Conservation (phyloP, 306 rosid species). For the Acacia acuminata region DNA sequence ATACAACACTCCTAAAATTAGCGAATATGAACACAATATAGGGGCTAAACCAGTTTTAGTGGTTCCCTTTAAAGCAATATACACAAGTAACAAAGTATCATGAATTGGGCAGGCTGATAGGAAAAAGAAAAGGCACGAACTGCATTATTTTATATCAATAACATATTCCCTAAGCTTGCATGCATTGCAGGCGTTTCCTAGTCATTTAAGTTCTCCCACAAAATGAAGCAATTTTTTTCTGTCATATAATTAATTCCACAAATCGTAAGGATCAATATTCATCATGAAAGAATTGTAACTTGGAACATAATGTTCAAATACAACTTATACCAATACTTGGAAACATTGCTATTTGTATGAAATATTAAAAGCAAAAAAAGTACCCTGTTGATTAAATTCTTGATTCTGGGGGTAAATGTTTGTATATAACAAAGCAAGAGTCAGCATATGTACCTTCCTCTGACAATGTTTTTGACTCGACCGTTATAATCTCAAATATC, state of each 20-base stretch:
- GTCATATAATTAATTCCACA: constrained; percentile 21
- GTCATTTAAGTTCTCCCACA: constrained; percentile 13
- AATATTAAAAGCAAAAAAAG: not conserved
- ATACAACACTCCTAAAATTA: constrained; percentile 33
- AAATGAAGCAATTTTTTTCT: constrained; percentile 11
- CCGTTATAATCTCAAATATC: constrained; percentile 68
- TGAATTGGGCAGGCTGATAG: constrained; percentile 7
- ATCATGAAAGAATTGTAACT: not conserved
- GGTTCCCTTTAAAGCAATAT: not conserved
- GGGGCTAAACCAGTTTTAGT: constrained; percentile 26
- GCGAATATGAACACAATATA: constrained; percentile 6
- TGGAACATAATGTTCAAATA: not conserved
- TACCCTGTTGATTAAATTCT: not conserved
- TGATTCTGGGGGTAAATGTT: not conserved
- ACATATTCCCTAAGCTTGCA: constrained; percentile 8
- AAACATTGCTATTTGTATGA: not conserved
- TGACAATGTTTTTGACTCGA: constrained; percentile 68
- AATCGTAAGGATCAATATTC: constrained; percentile 18
- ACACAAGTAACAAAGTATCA: constrained; percentile 19
- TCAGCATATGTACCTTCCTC: constrained; percentile 69
- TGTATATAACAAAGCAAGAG: constrained; percentile 3
- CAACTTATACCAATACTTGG: not conserved
- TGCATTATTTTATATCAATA: constrained; percentile 25
- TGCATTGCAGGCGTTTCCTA: not conserved
- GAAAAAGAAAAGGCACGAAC: not conserved